These are phyloP conservation scores for Pyrenochaeta sp. DNA, from an alignment of 2,329 filamentous ascomycete genomes.

Conservation along the genomic window DNA sequence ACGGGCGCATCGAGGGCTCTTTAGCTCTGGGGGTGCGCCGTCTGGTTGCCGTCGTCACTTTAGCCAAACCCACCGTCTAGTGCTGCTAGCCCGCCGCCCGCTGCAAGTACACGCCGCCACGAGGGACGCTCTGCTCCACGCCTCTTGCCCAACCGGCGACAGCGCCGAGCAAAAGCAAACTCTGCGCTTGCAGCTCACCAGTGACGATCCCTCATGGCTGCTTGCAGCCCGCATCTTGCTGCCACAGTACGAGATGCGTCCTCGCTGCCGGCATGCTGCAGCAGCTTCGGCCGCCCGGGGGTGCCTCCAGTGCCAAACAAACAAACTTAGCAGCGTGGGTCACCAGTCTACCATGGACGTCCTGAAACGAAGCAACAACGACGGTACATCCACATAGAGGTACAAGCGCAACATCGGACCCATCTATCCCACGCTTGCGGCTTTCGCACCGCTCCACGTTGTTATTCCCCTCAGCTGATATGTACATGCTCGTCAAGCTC, in stretches of 20 bases:
- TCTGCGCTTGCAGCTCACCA: slow-evolving; percentile 3
- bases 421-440: background rate
- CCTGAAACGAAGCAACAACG: background rate
- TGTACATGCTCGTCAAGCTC: background rate
- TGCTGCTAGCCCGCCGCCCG: slow-evolving; percentile 26
- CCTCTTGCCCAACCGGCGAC: slow-evolving; percentile 32
- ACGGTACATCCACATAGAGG: background rate
- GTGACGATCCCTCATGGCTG: slow-evolving; percentile 21
- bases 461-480: too few relatives aligned
- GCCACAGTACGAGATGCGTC: background rate
- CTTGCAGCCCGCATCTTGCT: slow-evolving; percentile 15
- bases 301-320: background rate
- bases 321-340: background rate
- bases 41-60: slow-evolving; percentile 21
- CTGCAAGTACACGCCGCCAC: slow-evolving; percentile 34
- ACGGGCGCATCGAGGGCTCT: background rate
- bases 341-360: background rate
- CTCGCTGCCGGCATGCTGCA: background rate
- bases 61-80: slow-evolving; percentile 26
- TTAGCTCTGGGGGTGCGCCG: background rate
- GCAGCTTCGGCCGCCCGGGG: too few relatives aligned
- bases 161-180: slow-evolving; percentile 24
- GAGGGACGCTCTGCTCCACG: slow-evolving; percentile 27
- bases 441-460: background rate
- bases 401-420: background rate